Evolutionary conservation across 106 monocot species (phyloP).

Genomic region (Dioscorea alata): DNA sequence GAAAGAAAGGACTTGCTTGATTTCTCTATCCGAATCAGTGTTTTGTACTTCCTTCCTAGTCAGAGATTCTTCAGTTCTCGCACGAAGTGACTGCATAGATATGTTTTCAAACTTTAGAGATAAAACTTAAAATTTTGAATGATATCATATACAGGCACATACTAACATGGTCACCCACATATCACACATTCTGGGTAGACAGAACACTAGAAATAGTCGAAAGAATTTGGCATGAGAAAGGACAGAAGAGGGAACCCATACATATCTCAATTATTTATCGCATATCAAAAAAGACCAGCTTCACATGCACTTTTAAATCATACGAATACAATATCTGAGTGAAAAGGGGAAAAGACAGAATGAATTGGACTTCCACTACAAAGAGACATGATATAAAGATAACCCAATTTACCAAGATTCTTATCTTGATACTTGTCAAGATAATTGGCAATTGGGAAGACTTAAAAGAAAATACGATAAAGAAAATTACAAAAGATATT

Average conservation of each 20-base stretch:
- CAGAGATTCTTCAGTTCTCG: conserved; percentile 57
- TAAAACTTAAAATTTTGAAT: no score
- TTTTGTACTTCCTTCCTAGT: conserved; percentile 26
- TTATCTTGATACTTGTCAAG: no score
- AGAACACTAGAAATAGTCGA: not conserved
- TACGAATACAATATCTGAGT: no score
- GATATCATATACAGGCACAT: no score
- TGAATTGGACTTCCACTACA: no score
- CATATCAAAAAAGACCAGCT: not conserved
- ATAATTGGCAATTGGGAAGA: no score
- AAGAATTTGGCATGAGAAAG: not conserved
- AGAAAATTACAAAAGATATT: no score
- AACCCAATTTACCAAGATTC: no score
- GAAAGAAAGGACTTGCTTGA: conserved; percentile 76
- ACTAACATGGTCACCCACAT: not conserved
- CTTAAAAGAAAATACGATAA: no score
- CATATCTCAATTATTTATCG: not conserved
- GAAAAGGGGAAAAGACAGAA: no score
- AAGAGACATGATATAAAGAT: no score
- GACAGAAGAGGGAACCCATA: not conserved
- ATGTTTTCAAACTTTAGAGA: no score
- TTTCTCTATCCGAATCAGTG: conserved; percentile 28
- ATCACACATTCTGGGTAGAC: not conserved
- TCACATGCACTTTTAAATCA: not conserved
- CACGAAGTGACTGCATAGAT: conserved; percentile 80